Evolutionary conservation across 306 rosid genomes (phyloP).

Genomic region (Luffa aegyptiaca): DNA sequence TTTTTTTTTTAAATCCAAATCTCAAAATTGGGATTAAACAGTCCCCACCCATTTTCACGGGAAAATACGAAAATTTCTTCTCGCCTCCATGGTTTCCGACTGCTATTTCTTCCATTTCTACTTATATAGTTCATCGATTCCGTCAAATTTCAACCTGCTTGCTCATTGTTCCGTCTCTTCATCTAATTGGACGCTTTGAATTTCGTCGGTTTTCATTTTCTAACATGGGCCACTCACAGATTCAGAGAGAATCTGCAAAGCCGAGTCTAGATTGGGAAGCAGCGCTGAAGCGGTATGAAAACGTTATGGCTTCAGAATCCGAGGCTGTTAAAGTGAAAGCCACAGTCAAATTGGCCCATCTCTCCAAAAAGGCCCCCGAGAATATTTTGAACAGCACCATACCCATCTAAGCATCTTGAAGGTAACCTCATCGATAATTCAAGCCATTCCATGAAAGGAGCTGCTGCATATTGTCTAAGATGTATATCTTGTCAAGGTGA

Average conservation of each 20-base stretch:
- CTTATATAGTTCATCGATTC: not conserved
- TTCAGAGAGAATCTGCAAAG: not conserved
- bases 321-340: slow-evolving; percentile 3
- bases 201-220: not conserved
- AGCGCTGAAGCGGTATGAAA: not conserved
- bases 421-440: not conserved
- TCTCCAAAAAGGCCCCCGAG: not conserved
- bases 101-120: not conserved
- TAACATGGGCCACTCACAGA: not conserved
- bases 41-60: too few species aligned
- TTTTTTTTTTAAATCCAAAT: too few species aligned
- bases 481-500: not conserved
- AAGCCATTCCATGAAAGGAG: not conserved
- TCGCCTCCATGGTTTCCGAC: not conserved
- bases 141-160: not conserved
- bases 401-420: not conserved
- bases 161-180: not conserved
- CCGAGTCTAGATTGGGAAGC: not conserved
- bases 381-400: not conserved
- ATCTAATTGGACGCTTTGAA: not conserved
- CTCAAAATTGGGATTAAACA: too few species aligned
- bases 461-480: slow-evolving; percentile 4
- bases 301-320: not conserved
- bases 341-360: not conserved
- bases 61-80: not conserved